Evolutionary conservation across 306 rosid genomes (phyloP).

Genomic region (Adenanthera pavonina): DNA sequence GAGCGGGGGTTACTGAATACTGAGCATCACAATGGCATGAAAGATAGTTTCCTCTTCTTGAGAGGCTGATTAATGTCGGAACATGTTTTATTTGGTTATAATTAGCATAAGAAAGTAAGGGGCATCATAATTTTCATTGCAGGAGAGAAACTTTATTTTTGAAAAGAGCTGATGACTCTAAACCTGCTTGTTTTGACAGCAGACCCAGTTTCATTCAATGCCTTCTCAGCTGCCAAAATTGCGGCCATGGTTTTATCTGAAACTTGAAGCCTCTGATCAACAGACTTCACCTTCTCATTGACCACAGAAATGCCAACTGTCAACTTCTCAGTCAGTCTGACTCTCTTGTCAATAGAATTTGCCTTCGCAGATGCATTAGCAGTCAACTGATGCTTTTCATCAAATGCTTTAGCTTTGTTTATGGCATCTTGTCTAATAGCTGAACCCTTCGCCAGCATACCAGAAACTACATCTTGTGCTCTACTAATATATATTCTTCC

Average conservation of each 20-base stretch:
- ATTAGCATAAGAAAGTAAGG: background rate
- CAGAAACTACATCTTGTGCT: conserved; percentile 86
- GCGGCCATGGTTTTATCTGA: conserved; percentile 97
- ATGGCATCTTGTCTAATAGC: conserved; percentile 87
- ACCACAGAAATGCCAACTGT: conserved; percentile 82
- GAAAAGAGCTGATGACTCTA: background rate
- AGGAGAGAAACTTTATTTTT: background rate
- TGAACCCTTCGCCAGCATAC: conserved; percentile 79
- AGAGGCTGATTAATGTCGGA: background rate
- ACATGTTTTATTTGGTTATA: background rate
- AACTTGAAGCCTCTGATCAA: conserved; percentile 87
- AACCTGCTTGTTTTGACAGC: conserved; percentile 96
- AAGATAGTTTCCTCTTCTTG: background rate
- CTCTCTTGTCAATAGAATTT: conserved; percentile 77
- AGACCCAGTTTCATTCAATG: conserved; percentile 87
- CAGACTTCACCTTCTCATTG: conserved; percentile 89
- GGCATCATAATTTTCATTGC: background rate
- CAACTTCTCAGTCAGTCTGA: conserved; percentile 79
- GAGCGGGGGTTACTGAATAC: too few species aligned
- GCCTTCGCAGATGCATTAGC: conserved; percentile 86
- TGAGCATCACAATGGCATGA: too few species aligned
- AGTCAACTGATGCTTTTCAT: conserved; percentile 82
- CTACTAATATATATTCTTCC: conserved; percentile 71
- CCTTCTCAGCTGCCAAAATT: conserved; percentile 84
- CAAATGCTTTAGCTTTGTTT: conserved; percentile 96